Evolutionary conservation across 2,329 filamentous ascomycete genomes (phyloP).

Genomic region (Talaromyces albobiverticillius): DNA sequence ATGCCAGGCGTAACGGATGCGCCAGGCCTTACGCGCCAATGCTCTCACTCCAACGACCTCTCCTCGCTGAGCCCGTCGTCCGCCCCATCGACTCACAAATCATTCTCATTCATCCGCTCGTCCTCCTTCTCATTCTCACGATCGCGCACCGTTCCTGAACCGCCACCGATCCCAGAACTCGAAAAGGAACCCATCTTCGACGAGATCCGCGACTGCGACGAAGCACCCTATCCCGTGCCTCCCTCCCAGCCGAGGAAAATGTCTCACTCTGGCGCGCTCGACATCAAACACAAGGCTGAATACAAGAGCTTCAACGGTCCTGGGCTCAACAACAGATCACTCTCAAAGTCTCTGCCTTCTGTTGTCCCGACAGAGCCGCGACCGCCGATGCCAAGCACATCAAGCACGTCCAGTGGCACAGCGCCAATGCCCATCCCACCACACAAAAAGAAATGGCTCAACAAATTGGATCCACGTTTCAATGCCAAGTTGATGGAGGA

Average conservation of each 20-base stretch:
- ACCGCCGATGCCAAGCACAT: too few relatives aligned
- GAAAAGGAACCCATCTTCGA: constrained; percentile 15
- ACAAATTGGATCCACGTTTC: constrained; percentile 14
- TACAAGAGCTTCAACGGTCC: constrained; percentile 2
- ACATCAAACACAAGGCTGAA: constrained; percentile 5
- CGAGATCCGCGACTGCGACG: constrained; percentile 15
- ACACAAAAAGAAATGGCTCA: constrained; percentile 14
- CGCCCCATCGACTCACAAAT: constrained; percentile 5
- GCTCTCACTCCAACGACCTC: constrained; percentile 8
- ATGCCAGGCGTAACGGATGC: constrained; percentile 7
- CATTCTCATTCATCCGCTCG: constrained; percentile 13
- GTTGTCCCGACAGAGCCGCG: background rate
- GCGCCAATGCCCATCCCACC: constrained; percentile 6
- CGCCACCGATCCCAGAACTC: constrained; percentile 9
- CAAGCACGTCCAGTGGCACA: background rate
- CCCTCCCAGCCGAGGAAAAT: constrained; percentile 7
- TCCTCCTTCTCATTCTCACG: constrained; percentile 6
- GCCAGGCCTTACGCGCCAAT: constrained; percentile 11
- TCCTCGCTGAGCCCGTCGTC: constrained; percentile 9
- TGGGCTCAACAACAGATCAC: background rate
- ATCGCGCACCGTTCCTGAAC: background rate
- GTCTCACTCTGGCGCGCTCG: background rate
- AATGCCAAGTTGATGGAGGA: constrained; percentile 15
- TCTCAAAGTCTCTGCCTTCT: background rate
- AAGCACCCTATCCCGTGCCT: constrained; percentile 11